Evolutionary conservation across 768 basidiomycete species (phyloP).

Genomic region (Dacryopinax primogenitus): DNA sequence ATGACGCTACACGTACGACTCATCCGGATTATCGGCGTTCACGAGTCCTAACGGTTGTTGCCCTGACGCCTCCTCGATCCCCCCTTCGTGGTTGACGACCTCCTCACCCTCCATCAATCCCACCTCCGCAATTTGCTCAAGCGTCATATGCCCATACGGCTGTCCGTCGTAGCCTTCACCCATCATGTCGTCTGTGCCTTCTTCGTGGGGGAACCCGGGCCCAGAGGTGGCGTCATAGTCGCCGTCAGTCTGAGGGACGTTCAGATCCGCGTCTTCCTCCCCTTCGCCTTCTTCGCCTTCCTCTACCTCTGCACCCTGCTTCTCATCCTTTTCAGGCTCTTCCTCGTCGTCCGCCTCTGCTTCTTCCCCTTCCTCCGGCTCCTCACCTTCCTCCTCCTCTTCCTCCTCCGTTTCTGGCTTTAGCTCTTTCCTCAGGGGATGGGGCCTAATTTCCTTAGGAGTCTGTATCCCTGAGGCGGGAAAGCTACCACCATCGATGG

Average conservation of each 20-base stretch:
- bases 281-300: not conserved
- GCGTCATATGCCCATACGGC: not conserved
- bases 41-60: slow-evolving; percentile 2
- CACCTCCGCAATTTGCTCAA: not conserved
- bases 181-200: not conserved
- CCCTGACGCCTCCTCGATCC: slow-evolving; percentile 3
- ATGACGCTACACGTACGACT: not conserved
- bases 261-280: not conserved
- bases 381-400: not conserved
- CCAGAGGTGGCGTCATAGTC: not conserved
- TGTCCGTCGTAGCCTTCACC: not conserved
- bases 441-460: not conserved
- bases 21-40: not conserved
- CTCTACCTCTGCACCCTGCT: not conserved
- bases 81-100: not conserved
- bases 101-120: slow-evolving; percentile 1
- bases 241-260: not conserved
- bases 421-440: not conserved
- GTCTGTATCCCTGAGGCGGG: not conserved
- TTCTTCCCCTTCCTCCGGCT: not conserved
- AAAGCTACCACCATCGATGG: not conserved
- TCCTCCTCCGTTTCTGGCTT: not conserved
- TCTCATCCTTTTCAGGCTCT: not conserved
- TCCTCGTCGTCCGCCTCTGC: not conserved
- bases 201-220: not conserved